phyloP scores from a whole-genome alignment of 768 basidiomycete genomes.

The Sistotremastrum suecicum region DNA sequence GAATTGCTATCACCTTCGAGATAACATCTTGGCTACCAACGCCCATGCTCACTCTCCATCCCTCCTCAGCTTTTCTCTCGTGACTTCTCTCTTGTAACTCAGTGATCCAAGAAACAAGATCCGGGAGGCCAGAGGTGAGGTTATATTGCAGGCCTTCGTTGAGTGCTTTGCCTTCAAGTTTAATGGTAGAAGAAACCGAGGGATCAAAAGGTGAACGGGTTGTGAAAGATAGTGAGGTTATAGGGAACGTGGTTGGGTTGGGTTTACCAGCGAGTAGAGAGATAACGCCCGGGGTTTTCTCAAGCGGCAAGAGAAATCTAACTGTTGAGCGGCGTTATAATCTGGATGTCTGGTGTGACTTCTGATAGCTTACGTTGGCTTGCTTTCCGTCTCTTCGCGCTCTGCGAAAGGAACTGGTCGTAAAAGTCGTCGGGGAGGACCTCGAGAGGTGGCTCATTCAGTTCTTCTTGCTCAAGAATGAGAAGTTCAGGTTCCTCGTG shows the following conservation, averaged over 20 bases:
- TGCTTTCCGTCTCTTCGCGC: too few relatives aligned
- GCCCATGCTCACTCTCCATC: slow-evolving; percentile 29
- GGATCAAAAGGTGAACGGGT: slow-evolving; percentile 8
- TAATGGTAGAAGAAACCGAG: slow-evolving; percentile 13
- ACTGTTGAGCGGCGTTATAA: slow-evolving; percentile 15
- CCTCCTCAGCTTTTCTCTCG: slow-evolving; percentile 15
- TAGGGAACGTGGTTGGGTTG: slow-evolving; percentile 34
- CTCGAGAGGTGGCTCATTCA: too few relatives aligned
- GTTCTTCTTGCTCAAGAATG: too few relatives aligned
- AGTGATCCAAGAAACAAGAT: slow-evolving; percentile 20
- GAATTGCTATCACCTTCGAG: slow-evolving; percentile 22
- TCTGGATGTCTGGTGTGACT: too few relatives aligned
- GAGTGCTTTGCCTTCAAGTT: slow-evolving; percentile 21
- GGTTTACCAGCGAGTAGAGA: slow-evolving; percentile 31
- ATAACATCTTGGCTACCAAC: slow-evolving; percentile 35
- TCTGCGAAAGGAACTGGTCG: too few relatives aligned
- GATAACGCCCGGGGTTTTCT: slow-evolving; percentile 25
- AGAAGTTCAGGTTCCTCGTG: too few relatives aligned
- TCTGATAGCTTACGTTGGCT: too few relatives aligned
- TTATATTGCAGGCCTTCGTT: slow-evolving; percentile 29
- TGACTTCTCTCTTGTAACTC: slow-evolving; percentile 26
- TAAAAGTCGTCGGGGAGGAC: too few relatives aligned
- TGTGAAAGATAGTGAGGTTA: slow-evolving; percentile 22
- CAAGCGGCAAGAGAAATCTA: slow-evolving; percentile 29
- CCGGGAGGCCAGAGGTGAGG: slow-evolving; percentile 21